phyloP scores from a whole-genome alignment of 2,329 filamentous ascomycete species.

The Juglanconis juglandina region DNA sequence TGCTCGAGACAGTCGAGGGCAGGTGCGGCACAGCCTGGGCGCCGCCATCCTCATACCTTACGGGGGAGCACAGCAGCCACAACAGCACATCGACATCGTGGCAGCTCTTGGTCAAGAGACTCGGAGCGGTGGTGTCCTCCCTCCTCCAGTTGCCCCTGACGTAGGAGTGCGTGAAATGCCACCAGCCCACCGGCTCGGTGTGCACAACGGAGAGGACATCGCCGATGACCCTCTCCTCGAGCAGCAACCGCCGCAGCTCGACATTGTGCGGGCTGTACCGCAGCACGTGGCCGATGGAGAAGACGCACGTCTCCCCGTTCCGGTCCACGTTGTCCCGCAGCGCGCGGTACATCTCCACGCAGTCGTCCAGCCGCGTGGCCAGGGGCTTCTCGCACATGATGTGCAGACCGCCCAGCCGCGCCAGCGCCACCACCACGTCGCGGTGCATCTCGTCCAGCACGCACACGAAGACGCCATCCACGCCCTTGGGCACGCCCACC shows the following conservation, averaged over 20 bases:
- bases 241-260: slow-evolving; percentile 72
- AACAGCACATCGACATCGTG: slow-evolving; percentile 92
- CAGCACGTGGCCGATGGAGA: slow-evolving; percentile 91
- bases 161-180: slow-evolving; percentile 90
- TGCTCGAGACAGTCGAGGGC: slow-evolving; percentile 71
- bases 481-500: slow-evolving; percentile 43
- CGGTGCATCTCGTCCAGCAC: slow-evolving; percentile 87
- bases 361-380: slow-evolving; percentile 74
- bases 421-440: slow-evolving; percentile 72
- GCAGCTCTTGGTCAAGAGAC: slow-evolving; percentile 89
- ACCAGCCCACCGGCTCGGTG: slow-evolving; percentile 92
- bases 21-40: slow-evolving; percentile 58
- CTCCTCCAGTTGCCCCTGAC: slow-evolving; percentile 94
- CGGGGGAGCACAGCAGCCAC: slow-evolving; percentile 81
- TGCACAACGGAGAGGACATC: slow-evolving; percentile 84
- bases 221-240: slow-evolving; percentile 73
- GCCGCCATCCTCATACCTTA: slow-evolving; percentile 38
- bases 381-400: slow-evolving; percentile 96
- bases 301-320: slow-evolving; percentile 48
- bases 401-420: slow-evolving; percentile 65
- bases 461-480: slow-evolving; percentile 61
- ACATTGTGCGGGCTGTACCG: slow-evolving; percentile 93
- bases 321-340: slow-evolving; percentile 38
- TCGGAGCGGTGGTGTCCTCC: slow-evolving; percentile 71
- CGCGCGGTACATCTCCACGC: slow-evolving; percentile 67